Evolutionary conservation across 768 basidiomycete species (phyloP).

Genomic region (Mycena capillaripes): DNA sequence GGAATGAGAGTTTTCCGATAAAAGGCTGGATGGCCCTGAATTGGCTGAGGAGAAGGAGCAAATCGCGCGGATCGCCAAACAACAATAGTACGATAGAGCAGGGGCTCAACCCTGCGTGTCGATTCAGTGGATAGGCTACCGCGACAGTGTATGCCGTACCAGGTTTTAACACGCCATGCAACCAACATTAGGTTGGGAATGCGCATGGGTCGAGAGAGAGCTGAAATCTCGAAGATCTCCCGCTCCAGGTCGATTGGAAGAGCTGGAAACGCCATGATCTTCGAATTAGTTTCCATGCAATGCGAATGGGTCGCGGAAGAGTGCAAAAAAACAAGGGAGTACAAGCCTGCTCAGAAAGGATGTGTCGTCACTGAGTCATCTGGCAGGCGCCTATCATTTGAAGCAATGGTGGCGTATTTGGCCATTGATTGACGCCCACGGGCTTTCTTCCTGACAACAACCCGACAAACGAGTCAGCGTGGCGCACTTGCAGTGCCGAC

Average conservation of each 20-base stretch:
- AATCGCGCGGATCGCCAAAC: not conserved
- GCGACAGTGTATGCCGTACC: not conserved
- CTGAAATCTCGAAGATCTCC: not conserved
- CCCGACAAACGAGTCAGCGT: too few relatives aligned
- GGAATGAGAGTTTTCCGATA: not conserved
- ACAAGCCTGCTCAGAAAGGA: too few relatives aligned
- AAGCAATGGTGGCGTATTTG: too few relatives aligned
- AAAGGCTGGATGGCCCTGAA: not conserved
- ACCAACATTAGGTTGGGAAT: constrained; percentile 1
- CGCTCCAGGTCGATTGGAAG: not conserved
- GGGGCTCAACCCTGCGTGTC: not conserved
- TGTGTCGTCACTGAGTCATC: too few relatives aligned
- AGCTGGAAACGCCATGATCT: not conserved
- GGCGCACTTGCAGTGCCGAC: too few relatives aligned
- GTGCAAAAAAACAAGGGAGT: too few relatives aligned
- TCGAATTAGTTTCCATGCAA: too few relatives aligned
- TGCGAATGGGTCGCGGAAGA: too few relatives aligned
- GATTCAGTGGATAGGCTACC: not conserved
- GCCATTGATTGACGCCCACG: too few relatives aligned
- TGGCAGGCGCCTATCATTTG: too few relatives aligned
- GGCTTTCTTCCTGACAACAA: too few relatives aligned
- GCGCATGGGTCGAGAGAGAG: not conserved
- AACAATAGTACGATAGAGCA: not conserved
- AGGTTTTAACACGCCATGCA: not conserved
- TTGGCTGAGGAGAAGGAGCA: not conserved